Evolutionary conservation across 768 basidiomycete genomes (phyloP).

Genomic region (Mrakia gelida): DNA sequence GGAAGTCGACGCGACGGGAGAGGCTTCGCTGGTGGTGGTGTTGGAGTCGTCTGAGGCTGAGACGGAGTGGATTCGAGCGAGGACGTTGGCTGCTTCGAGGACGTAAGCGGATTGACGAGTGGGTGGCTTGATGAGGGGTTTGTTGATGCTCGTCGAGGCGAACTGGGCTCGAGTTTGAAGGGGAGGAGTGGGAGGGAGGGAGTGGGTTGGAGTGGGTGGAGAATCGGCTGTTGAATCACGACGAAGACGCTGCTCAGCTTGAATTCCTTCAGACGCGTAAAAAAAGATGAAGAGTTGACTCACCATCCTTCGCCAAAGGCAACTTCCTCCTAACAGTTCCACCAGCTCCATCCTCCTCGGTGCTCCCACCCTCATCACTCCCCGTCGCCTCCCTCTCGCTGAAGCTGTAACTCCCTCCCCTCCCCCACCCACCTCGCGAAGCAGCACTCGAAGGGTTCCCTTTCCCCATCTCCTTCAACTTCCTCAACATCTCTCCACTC

Average conservation of each 20-base stretch:
- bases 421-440: conserved; percentile 1
- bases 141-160: background rate
- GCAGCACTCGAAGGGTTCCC: conserved; percentile 3
- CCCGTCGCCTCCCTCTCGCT: conserved; percentile 12
- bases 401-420: conserved; percentile 13
- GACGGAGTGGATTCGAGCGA: conserved; percentile 6
- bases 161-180: conserved; percentile 2
- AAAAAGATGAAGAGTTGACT: background rate
- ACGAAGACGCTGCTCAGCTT: no score
- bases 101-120: conserved; percentile 25
- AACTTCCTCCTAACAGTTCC: conserved; percentile 20
- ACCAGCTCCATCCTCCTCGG: conserved; percentile 7
- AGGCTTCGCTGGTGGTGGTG: conserved; percentile 2
- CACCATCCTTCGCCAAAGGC: conserved; percentile 8
- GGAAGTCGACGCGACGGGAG: conserved; percentile 3
- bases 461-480: conserved; percentile 35
- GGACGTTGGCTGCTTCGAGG: conserved; percentile 17
- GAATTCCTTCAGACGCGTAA: no score
- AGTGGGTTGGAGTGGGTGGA: background rate
- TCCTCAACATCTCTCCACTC: conserved; percentile 40
- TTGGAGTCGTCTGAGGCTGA: conserved; percentile 5
- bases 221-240: conserved; percentile 1
- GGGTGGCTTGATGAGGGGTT: conserved; percentile 3
- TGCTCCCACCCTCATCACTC: conserved; percentile 6
- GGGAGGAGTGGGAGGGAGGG: conserved; percentile 23